Evolutionary conservation across 148 eudicot species (phyloP).

Genomic region (Rhododendron griersonianum): DNA sequence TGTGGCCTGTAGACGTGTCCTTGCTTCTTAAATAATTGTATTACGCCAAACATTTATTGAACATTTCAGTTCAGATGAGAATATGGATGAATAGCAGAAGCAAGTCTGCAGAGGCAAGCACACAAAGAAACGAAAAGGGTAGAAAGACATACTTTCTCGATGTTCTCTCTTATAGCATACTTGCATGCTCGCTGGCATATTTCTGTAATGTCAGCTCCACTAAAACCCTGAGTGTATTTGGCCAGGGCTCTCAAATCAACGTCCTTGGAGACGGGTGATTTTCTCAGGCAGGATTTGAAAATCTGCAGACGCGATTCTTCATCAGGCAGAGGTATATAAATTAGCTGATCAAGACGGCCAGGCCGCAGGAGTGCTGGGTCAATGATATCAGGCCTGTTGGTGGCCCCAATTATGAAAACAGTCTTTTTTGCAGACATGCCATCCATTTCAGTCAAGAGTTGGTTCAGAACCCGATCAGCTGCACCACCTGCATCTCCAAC

Average conservation of each 20-base stretch:
- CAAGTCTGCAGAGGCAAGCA: not conserved
- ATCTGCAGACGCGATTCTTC: conserved; percentile 43
- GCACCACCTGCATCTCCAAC: conserved; percentile 54
- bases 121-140: not conserved
- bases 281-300: conserved; percentile 48
- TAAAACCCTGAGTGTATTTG: conserved; percentile 46
- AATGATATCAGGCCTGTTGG: conserved; percentile 51
- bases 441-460: conserved; percentile 54
- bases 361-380: conserved; percentile 51
- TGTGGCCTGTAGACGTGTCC: not conserved
- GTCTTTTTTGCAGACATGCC: conserved; percentile 56
- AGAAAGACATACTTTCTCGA: conserved; percentile 40
- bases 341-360: conserved; percentile 52
- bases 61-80: not conserved
- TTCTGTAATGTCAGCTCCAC: conserved; percentile 47
- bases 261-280: conserved; percentile 47
- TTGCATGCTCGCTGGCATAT: conserved; percentile 56
- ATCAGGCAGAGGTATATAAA: conserved; percentile 52
- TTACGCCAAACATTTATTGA: not conserved
- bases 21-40: not conserved
- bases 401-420: conserved; percentile 49
- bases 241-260: conserved; percentile 49
- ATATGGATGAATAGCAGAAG: not conserved
- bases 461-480: conserved; percentile 52
- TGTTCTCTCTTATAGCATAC: conserved; percentile 51